Conservation (phyloP, 345 rosid genomes). For the Populus nigra region DNA sequence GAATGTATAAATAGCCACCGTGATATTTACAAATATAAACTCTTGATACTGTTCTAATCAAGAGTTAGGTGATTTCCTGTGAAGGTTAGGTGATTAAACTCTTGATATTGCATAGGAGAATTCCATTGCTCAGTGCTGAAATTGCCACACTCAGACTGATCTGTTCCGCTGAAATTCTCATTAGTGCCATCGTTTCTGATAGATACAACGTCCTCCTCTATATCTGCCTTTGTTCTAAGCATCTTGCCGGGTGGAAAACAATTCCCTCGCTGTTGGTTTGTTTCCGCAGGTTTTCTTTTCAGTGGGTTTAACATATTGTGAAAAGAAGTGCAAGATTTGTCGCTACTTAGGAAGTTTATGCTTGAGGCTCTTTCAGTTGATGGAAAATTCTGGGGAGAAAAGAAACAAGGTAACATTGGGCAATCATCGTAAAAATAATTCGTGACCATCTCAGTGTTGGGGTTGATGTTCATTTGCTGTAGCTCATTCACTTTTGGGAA, state of each 20-base stretch:
- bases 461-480: constrained; percentile 16
- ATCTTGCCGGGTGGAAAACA: constrained; percentile 21
- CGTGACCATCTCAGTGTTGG: constrained; percentile 18
- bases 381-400: constrained; percentile 34
- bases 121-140: constrained; percentile 22
- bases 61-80: neutral
- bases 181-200: constrained; percentile 14
- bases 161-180: constrained; percentile 11
- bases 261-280: constrained; percentile 5
- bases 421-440: constrained; percentile 29
- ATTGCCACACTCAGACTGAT: constrained; percentile 20
- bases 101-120: constrained; percentile 22
- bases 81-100: constrained; percentile 24
- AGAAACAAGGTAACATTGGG: constrained; percentile 39
- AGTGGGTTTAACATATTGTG: constrained; percentile 21
- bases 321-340: constrained; percentile 12
- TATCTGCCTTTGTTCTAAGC: constrained; percentile 7
- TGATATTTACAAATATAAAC: too few relatives aligned
- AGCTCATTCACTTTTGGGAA: constrained; percentile 18
- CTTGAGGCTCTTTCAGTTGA: constrained; percentile 19
- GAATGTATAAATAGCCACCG: too few relatives aligned
- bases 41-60: too few relatives aligned
- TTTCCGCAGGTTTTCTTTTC: constrained; percentile 24
- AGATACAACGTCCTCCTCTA: constrained; percentile 13
- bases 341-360: constrained; percentile 27